Conservation (phyloP, 306 rosid genomes). For the Prunus persica region DNA sequence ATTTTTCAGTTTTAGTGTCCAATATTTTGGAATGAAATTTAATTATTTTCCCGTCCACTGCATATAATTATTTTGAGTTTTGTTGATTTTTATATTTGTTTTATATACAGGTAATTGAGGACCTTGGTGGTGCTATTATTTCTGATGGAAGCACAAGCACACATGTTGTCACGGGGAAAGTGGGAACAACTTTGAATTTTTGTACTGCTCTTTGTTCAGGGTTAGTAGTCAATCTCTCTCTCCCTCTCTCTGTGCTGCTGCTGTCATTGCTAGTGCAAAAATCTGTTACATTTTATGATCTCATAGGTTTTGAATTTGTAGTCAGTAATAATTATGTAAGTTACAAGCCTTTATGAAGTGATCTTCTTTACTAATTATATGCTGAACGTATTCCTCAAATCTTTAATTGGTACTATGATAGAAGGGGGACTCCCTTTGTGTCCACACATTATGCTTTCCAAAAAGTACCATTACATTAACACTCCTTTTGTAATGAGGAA, state of each 20-base stretch:
- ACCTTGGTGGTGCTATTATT: conserved; percentile 71
- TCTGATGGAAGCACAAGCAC: conserved; percentile 65
- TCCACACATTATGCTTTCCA: too few relatives aligned
- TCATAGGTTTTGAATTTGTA: background rate
- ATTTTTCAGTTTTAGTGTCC: background rate
- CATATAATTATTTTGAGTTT: background rate
- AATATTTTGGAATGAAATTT: background rate
- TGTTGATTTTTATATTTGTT: conserved; percentile 9
- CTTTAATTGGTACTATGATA: too few relatives aligned
- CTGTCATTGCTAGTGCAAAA: conserved; percentile 7
- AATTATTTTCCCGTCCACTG: background rate
- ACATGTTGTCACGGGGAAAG: conserved; percentile 83
- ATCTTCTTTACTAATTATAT: too few relatives aligned
- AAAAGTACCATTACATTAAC: too few relatives aligned
- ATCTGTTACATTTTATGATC: background rate
- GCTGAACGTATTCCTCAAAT: too few relatives aligned
- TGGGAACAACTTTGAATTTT: conserved; percentile 80
- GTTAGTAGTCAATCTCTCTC: conserved; percentile 33
- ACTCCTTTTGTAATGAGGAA: too few relatives aligned
- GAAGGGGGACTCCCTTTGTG: too few relatives aligned
- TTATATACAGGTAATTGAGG: conserved; percentile 56
- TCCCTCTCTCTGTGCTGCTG: background rate
- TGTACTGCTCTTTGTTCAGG: conserved; percentile 87
- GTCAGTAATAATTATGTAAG: background rate
- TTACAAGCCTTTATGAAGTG: too few relatives aligned